phyloP scores from a whole-genome alignment of 192 early-diverging fungal genomes.

The Coemansia sp. region DNA sequence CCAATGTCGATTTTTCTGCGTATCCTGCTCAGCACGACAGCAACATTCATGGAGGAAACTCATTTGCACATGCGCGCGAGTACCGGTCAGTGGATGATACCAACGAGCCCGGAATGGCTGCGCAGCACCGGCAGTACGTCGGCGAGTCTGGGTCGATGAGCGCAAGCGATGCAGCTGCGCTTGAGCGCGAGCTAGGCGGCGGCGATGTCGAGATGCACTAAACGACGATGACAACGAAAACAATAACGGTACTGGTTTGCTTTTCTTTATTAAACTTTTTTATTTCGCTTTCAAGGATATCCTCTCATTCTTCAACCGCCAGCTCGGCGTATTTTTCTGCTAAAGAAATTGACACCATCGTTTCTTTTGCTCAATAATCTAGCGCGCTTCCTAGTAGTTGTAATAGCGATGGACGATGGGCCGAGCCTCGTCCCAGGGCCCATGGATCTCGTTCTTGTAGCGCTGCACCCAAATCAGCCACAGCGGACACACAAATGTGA shows the following conservation, averaged over 20 bases:
- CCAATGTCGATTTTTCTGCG: constrained; percentile 28
- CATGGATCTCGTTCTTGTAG: constrained; percentile 97
- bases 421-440: constrained; percentile 95
- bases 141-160: constrained; percentile 18
- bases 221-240: no score
- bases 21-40: constrained; percentile 9
- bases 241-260: no score
- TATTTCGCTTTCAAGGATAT: neutral
- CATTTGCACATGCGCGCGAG: constrained; percentile 46
- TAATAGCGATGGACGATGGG: constrained; percentile 66
- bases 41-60: constrained; percentile 15
- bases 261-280: neutral
- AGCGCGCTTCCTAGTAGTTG: constrained; percentile 15
- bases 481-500: constrained; percentile 84
- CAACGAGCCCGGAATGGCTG: constrained; percentile 45
- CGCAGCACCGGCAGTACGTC: constrained; percentile 32
- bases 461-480: constrained; percentile 92
- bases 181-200: constrained; percentile 49
- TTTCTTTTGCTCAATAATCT: no score
- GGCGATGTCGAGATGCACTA: constrained; percentile 41
- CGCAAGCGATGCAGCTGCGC: constrained; percentile 29
- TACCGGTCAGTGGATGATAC: constrained; percentile 41
- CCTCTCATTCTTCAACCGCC: no score
- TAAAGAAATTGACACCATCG: no score
- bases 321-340: no score